Evolutionary conservation across 768 basidiomycete species (phyloP), one percentile per base, ranked within the genome.

Genomic region (Dentipellis fragilis): DNA sequence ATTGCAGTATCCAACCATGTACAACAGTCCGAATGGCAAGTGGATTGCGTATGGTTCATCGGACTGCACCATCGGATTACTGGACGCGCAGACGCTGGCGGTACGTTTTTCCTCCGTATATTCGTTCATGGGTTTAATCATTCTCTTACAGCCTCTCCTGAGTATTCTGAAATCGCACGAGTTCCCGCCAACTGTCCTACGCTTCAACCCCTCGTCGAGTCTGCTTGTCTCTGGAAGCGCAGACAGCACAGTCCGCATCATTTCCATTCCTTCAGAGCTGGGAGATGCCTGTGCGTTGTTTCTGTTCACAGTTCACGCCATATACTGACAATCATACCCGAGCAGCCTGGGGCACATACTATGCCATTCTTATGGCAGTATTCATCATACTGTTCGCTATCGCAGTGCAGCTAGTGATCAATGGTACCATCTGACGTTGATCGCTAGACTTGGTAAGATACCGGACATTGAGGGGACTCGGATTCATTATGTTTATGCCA

Each of bases 111-210:
- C 11, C 22, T 10, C 16, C 23, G 19, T 21, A 29, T 56, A 16
- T 23, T 37, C 19, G 22, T 46, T n/a, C 42, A 22, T 52, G 47
- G 59, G 19, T 56, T 50, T 23, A 21, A 11, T 23, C 23, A 38
- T 51, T 42, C 36, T 45, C 34, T 19, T 62, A n/a, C 63, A 98
- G 94, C 94, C 93, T 1, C 67, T 92, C 11, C 70, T 91, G 34
- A 84, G 84, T 17, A 96, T 99, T 58, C 74, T 97, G 56, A 90
- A 89, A 69, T 89, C 96, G 0, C 95, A 98, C 68, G 93, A 94
- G 57, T 93, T 98, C 68, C 89, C 96, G 4, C 82, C 90, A 5
- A 98, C 96, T 1, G 83, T 88, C 4, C 70, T 99, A 54, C 80
- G 80, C 57, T 99, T 99, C 76, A 95, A 87, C 66, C 86, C 93